These are phyloP conservation scores for Protomyces inundatus DNA, from an alignment of 1,139 yeast genomes.

Conservation along the genomic window DNA sequence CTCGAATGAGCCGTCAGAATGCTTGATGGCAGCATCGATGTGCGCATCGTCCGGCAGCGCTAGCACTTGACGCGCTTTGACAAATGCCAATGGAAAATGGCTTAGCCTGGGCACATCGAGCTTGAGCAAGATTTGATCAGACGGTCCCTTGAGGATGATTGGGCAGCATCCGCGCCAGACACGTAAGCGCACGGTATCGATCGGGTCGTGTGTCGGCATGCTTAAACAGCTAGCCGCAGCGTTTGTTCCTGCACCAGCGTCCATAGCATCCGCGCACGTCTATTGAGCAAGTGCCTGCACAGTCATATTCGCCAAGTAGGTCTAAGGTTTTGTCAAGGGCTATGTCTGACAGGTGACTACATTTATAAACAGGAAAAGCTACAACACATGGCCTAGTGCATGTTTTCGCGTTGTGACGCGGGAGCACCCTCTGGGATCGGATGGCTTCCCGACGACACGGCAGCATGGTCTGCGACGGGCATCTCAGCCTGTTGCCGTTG, in stretches of 20 bases:
- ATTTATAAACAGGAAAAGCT: not conserved
- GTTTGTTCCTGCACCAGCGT: too few species aligned
- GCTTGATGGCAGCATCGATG: not conserved
- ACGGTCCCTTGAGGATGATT: not conserved
- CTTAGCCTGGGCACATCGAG: slow-evolving; percentile 15
- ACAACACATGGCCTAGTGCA: too few species aligned
- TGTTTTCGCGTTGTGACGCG: too few species aligned
- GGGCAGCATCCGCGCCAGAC: slow-evolving; percentile 14
- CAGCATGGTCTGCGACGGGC: not conserved
- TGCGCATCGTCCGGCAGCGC: not conserved
- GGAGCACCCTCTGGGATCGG: not conserved
- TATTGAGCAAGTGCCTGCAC: too few species aligned
- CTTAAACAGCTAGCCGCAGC: too few species aligned
- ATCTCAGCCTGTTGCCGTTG: not conserved
- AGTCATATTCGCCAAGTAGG: too few species aligned
- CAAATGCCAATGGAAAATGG: not conserved
- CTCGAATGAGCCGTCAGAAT: not conserved
- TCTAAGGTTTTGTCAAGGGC: too few species aligned
- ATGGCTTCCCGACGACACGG: not conserved
- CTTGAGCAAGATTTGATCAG: not conserved
- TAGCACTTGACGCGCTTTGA: not conserved
- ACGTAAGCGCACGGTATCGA: slow-evolving; percentile 3
- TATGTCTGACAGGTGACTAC: too few species aligned
- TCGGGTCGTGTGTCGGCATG: too few species aligned
- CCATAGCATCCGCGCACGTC: too few species aligned